Conservation (phyloP, 2,329 filamentous ascomycete species). For the Aspergillus glaucus region DNA sequence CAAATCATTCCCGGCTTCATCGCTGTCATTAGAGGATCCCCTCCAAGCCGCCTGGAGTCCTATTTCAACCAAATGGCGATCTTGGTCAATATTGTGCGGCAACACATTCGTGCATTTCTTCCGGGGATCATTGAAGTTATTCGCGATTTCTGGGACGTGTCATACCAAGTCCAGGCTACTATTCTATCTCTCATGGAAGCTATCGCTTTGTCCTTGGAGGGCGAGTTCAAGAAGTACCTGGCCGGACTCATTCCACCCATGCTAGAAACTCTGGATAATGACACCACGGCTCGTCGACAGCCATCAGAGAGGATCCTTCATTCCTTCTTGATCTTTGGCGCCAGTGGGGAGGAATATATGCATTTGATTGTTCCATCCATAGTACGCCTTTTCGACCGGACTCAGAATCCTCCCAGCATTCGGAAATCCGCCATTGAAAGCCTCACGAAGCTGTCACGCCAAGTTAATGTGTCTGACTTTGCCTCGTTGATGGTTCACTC, state of each 20-base stretch:
- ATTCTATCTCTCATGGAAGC: slow-evolving; percentile 89
- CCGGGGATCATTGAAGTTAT: slow-evolving; percentile 80
- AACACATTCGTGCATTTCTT: slow-evolving; percentile 89
- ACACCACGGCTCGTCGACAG: slow-evolving; percentile 65
- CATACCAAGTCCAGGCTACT: slow-evolving; percentile 75
- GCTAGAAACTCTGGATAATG: slow-evolving; percentile 87
- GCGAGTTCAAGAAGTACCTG: slow-evolving; percentile 95
- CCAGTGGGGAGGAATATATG: slow-evolving; percentile 97
- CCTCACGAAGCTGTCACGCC: slow-evolving; percentile 84
- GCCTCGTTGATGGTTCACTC: slow-evolving; percentile 95
- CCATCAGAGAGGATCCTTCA: slow-evolving; percentile 88
- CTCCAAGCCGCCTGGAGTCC: slow-evolving; percentile 72
- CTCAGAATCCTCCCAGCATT: slow-evolving; percentile 70
- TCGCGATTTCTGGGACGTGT: slow-evolving; percentile 82
- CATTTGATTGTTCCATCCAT: slow-evolving; percentile 95
- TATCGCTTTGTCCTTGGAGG: slow-evolving; percentile 86
- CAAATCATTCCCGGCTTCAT: slow-evolving; percentile 94
- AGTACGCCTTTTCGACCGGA: slow-evolving; percentile 87
- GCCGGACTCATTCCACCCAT: slow-evolving; percentile 84
- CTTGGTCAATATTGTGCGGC: slow-evolving; percentile 86
- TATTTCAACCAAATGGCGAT: slow-evolving; percentile 97
- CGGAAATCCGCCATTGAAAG: slow-evolving; percentile 89
- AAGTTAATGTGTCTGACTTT: slow-evolving; percentile 96
- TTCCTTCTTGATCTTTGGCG: slow-evolving; percentile 90
- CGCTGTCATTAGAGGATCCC: slow-evolving; percentile 75